Evolutionary conservation across 2,329 filamentous ascomycete species (phyloP), one percentile per base, ranked within the genome.

Genomic region (Fusarium torulosum): DNA sequence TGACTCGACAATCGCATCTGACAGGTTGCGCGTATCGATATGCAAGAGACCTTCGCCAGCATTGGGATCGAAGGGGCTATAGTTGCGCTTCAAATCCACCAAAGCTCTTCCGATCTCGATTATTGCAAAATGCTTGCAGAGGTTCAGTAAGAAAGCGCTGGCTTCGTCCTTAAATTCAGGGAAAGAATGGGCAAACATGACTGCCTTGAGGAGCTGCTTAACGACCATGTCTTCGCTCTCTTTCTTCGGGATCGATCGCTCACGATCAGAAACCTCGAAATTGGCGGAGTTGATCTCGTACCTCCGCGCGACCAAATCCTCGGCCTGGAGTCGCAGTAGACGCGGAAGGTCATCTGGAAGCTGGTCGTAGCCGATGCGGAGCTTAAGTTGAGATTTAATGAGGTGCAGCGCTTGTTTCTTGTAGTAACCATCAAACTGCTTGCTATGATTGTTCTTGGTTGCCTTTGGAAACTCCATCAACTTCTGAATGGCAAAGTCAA

Each of bases 401-500:
- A 98, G 85, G 63, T 94, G 90, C 70, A 97, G 89, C 0, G 96
- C 93, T 79, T 99, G 94, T 75, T 92, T 91, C 81, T 98, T 98
- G 83, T 99, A 97, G 77, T 92, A 96, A 0, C 83, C 82, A 73
- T 98, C 95, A 27, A 82, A 81, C 35, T 91, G 88, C 70, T 91
- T 91, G 59, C 80, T 80, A 59, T 84, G 79, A 37, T 76, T 79
- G 17, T 78, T 80, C 70, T 85, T 87, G 20, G 79, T 78, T 5
- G 80, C 77, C 84, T 91, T 95, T 0, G 93, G 90, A 2, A 88
- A 79, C 74, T 98, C 95, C 82, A 91, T 91, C 44, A 99, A 80
- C 77, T 96, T 97, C 56, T 90, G 89, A 65, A 98, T 92, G 1
- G 96, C 95, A 45, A 93, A 86, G 64, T 98, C 94, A 54, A 97